Conservation (phyloP, 495 filamentous ascomycete genomes). For the Parmelia sp. region DNA sequence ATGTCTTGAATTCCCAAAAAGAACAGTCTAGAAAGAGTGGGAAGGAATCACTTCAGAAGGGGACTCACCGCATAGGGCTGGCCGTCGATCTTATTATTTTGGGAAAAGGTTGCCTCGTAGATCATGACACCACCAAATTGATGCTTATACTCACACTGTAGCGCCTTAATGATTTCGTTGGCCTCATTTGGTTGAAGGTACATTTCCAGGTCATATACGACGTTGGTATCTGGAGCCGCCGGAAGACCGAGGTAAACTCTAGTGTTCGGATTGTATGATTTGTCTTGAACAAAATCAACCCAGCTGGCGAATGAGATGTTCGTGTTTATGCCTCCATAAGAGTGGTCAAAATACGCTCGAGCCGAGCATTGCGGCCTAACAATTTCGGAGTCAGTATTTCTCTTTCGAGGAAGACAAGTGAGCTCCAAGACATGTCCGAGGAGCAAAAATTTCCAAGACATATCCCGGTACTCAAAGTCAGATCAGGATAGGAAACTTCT, state of each 20-base stretch:
- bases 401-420: too few species aligned
- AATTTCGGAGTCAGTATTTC: too few species aligned
- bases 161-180: slow-evolving; percentile 42
- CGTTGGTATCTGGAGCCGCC: slow-evolving; percentile 38
- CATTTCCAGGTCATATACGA: slow-evolving; percentile 19
- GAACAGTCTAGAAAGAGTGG: too few species aligned
- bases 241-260: slow-evolving; percentile 64
- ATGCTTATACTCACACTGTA: slow-evolving; percentile 42
- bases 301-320: slow-evolving; percentile 65
- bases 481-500: too few species aligned
- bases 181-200: slow-evolving; percentile 48
- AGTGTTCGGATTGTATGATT: slow-evolving; percentile 54
- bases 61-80: slow-evolving; percentile 37
- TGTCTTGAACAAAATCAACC: slow-evolving; percentile 63
- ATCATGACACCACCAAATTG: slow-evolving; percentile 67
- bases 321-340: slow-evolving; percentile 25
- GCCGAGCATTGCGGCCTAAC: slow-evolving; percentile 39
- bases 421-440: too few species aligned
- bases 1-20: too few species aligned
- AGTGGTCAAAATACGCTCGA: slow-evolving; percentile 26
- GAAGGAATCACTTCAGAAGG: not conserved
- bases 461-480: too few species aligned
- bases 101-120: slow-evolving; percentile 59
- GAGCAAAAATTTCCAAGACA: too few species aligned
- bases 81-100: slow-evolving; percentile 42